These are phyloP conservation scores for Dendrobium huoshanense DNA, from an alignment of 106 monocot genomes.

Conservation along the genomic window DNA sequence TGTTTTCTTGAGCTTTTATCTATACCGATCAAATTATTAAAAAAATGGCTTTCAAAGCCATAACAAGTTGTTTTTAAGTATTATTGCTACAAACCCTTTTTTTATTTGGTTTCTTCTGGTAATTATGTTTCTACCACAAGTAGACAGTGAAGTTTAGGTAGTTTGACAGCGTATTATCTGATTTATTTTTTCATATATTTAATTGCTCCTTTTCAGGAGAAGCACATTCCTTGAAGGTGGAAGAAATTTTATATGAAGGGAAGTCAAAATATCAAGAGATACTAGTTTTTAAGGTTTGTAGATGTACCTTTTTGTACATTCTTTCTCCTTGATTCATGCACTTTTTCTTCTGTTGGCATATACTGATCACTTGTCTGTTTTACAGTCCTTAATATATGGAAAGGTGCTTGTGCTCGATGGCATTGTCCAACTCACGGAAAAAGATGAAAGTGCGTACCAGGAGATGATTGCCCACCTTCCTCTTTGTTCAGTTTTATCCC, in stretches of 20 bases:
- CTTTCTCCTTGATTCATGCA: neutral
- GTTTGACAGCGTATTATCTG: neutral
- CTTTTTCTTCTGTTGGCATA: neutral
- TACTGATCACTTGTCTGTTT: neutral
- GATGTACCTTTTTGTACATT: neutral
- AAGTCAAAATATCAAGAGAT: slow-evolving; percentile 85
- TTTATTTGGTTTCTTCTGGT: neutral
- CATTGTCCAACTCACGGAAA: slow-evolving; percentile 92
- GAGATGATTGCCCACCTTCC: slow-evolving; percentile 99
- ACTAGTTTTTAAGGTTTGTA: slow-evolving; percentile 75
- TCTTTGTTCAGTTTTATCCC: slow-evolving; percentile 87
- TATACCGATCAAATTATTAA: neutral
- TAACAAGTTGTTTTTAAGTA: neutral
- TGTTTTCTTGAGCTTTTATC: neutral
- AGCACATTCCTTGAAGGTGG: slow-evolving; percentile 84
- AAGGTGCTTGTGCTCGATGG: slow-evolving; percentile 98
- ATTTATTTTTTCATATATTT: neutral
- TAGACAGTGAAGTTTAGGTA: neutral
- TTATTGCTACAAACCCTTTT: neutral
- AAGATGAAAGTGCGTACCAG: slow-evolving; percentile 98
- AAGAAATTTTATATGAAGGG: slow-evolving; percentile 71
- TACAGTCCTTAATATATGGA: slow-evolving; percentile 85
- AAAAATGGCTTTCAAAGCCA: neutral
- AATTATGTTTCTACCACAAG: neutral
- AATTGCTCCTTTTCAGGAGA: slow-evolving; percentile 49